phyloP scores from a whole-genome alignment of 2,329 filamentous ascomycete genomes.

The Diaporthe vaccinii region DNA sequence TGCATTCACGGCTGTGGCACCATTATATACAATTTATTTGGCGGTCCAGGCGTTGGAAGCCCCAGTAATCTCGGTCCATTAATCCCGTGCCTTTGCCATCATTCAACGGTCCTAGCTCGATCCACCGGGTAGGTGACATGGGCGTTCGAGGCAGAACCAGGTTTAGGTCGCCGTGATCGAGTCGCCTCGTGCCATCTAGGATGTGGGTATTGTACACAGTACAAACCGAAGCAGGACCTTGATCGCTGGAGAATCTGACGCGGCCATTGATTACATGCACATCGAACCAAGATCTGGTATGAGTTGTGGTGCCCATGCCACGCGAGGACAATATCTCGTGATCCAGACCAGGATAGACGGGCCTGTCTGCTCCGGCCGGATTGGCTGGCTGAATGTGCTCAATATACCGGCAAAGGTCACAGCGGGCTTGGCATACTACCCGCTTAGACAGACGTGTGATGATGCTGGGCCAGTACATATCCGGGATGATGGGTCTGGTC shows the following conservation, averaged over 20 bases:
- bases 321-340: background rate
- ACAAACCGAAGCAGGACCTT: background rate
- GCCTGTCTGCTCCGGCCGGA: background rate
- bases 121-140: background rate
- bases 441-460: background rate
- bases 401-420: constrained; percentile 35
- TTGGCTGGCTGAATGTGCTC: constrained; percentile 35
- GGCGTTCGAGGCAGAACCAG: background rate
- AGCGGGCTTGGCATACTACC: background rate
- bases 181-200: background rate
- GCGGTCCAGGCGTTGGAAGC: background rate
- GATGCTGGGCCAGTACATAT: background rate
- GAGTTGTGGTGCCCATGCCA: background rate
- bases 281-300: background rate
- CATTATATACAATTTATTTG: constrained; percentile 23
- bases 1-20: background rate
- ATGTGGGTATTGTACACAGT: constrained; percentile 6
- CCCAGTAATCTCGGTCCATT: constrained; percentile 11
- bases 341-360: constrained; percentile 18
- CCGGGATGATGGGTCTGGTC: background rate
- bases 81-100: constrained; percentile 13
- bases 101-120: constrained; percentile 10
- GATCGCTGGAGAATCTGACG: constrained; percentile 2
- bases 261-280: constrained; percentile 22
- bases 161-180: background rate